These are phyloP conservation scores for Deakozyma indianensis DNA, from an alignment of 805 yeast genomes.

Conservation along the genomic window DNA sequence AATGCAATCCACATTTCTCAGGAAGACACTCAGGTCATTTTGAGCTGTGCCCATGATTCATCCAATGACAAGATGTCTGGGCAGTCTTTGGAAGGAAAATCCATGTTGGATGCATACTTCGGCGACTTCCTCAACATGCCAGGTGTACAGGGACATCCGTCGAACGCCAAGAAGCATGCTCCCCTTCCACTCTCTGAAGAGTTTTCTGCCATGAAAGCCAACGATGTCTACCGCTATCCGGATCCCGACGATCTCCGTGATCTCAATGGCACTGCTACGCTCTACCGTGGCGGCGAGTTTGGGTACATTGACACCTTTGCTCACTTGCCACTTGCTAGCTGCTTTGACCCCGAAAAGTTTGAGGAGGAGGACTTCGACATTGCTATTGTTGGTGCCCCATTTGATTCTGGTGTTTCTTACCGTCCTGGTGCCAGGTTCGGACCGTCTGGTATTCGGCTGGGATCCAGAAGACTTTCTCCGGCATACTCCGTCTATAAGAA, in stretches of 20 bases:
- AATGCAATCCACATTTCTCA: not conserved
- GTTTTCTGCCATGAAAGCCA: slow-evolving; percentile 19
- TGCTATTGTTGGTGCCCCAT: slow-evolving; percentile 54
- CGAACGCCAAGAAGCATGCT: not conserved
- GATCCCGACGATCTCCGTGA: slow-evolving; percentile 26
- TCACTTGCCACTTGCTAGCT: slow-evolving; percentile 40
- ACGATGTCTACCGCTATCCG: slow-evolving; percentile 20
- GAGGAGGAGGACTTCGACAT: slow-evolving; percentile 33
- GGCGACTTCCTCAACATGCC: slow-evolving; percentile 22
- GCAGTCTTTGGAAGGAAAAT: slow-evolving; percentile 4
- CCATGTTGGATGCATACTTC: slow-evolving; percentile 23
- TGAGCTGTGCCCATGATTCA: not conserved
- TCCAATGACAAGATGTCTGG: not conserved
- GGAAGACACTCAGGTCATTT: not conserved
- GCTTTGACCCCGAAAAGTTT: slow-evolving; percentile 28
- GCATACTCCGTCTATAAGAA: slow-evolving; percentile 31
- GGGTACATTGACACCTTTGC: slow-evolving; percentile 53
- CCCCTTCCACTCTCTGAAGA: slow-evolving; percentile 10
- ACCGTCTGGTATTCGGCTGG: slow-evolving; percentile 23
- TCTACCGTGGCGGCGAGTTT: slow-evolving; percentile 20
- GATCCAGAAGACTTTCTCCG: slow-evolving; percentile 25
- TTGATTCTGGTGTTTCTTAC: slow-evolving; percentile 55
- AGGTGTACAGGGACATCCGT: not conserved
- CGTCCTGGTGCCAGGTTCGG: slow-evolving; percentile 64
- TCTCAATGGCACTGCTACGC: slow-evolving; percentile 28